Conservation (phyloP, 2,329 filamentous ascomycete genomes). For the Dactylellina haptotyla region DNA sequence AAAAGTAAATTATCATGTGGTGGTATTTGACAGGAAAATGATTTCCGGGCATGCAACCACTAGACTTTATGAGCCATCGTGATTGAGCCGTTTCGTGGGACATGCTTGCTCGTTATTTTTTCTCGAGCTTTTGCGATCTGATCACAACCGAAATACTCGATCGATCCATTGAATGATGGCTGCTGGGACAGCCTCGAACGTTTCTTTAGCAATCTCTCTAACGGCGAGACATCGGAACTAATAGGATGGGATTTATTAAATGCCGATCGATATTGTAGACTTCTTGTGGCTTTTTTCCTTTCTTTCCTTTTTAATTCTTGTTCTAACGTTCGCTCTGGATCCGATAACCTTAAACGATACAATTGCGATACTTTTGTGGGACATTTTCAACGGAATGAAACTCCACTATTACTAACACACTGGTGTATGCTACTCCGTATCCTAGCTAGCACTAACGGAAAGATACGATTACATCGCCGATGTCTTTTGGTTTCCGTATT, state of each 20-base stretch:
- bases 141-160: not conserved
- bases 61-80: too few relatives aligned
- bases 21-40: too few relatives aligned
- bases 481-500: too few relatives aligned
- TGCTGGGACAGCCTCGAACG: too few relatives aligned
- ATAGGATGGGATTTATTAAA: conserved; percentile 2
- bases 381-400: too few relatives aligned
- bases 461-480: conserved; percentile 7
- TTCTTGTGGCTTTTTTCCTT: not conserved
- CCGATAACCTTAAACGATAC: not conserved
- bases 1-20: not conserved
- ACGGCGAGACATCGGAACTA: too few relatives aligned
- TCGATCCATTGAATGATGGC: not conserved
- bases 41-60: too few relatives aligned
- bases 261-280: not conserved
- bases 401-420: too few relatives aligned
- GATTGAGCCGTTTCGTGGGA: conserved; percentile 6
- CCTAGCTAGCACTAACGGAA: not conserved
- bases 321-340: not conserved
- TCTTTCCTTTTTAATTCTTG: not conserved
- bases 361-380: not conserved
- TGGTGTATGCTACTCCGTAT: not conserved
- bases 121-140: not conserved
- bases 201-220: too few relatives aligned
- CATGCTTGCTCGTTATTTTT: not conserved